A percentile compares a stretch with the other conserved stretches of the same genome.
phyloP scores from a whole-genome alignment of 257 asterid species.

The Rehmannia glutinosa region DNA sequence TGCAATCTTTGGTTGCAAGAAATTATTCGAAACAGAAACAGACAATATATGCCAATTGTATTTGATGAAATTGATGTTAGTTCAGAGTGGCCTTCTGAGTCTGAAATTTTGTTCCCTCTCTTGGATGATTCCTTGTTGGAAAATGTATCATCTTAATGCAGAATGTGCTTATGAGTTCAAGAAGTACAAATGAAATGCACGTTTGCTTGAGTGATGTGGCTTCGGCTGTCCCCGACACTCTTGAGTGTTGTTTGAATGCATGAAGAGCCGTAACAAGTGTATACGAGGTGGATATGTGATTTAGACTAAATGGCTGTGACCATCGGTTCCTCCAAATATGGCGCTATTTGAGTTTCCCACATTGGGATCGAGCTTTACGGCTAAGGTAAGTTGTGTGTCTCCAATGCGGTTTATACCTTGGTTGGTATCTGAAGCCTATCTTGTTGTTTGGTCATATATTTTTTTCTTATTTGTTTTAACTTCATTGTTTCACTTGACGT shows the following conservation, averaged over 20 bases:
- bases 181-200: neutral
- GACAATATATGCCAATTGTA: constrained; percentile 24
- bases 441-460: neutral
- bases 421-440: neutral
- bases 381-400: neutral
- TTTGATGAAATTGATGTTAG: constrained; percentile 32
- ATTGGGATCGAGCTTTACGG: neutral
- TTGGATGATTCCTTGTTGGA: constrained; percentile 28
- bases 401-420: neutral
- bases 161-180: neutral
- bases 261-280: neutral
- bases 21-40: constrained; percentile 22
- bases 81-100: constrained; percentile 37
- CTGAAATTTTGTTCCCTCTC: constrained; percentile 26
- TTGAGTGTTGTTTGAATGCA: neutral
- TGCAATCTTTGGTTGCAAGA: constrained; percentile 47
- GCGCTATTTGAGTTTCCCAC: neutral
- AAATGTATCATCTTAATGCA: constrained; percentile 13
- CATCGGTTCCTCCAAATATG: neutral
- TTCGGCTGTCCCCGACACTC: neutral
- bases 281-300: neutral
- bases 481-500: neutral
- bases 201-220: neutral
- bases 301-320: neutral
- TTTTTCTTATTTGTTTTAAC: neutral